Percentiles rank a stretch among this genome's conserved stretches.
Conservation (phyloP, 164 flowering plant genomes). For the Magnolia changhungtana region DNA sequence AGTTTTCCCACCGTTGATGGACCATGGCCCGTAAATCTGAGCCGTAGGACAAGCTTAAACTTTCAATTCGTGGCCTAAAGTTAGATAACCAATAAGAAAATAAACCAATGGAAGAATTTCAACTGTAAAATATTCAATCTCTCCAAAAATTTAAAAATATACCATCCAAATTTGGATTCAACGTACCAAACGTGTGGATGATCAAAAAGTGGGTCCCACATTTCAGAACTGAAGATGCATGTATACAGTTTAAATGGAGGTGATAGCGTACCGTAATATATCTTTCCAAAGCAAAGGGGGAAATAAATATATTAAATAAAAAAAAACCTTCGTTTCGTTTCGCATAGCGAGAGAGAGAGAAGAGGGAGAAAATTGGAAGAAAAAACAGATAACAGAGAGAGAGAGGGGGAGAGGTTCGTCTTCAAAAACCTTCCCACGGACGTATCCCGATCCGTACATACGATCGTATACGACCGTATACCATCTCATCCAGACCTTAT, state of each 20-base stretch:
- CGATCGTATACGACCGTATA: not conserved
- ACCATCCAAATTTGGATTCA: too few relatives aligned
- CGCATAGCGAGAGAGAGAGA: conserved; percentile 2
- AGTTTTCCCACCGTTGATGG: not conserved
- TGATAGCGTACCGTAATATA: not conserved
- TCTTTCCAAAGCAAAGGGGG: not conserved
- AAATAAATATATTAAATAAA: not conserved
- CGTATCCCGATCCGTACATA: conserved; percentile 28
- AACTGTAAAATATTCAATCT: too few relatives aligned
- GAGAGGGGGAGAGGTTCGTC: conserved; percentile 4
- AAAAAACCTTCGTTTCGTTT: not conserved
- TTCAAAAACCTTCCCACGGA: conserved; percentile 8
- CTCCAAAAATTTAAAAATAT: too few relatives aligned
- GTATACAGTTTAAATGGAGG: not conserved
- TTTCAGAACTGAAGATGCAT: not conserved
- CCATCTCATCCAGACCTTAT: conserved; percentile 6
- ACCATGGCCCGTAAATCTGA: not conserved
- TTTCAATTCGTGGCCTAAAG: too few relatives aligned
- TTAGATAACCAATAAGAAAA: too few relatives aligned
- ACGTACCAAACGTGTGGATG: not conserved
- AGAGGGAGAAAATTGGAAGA: not conserved
- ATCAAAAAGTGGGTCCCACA: not conserved
- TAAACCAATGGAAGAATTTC: too few relatives aligned
- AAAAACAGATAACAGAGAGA: conserved; percentile 9
- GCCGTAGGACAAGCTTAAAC: not conserved